A percentile compares a stretch with the other conserved stretches of the same genome.
phyloP scores from a whole-genome alignment of 2,329 filamentous ascomycete species.

The Penicillium sp. region DNA sequence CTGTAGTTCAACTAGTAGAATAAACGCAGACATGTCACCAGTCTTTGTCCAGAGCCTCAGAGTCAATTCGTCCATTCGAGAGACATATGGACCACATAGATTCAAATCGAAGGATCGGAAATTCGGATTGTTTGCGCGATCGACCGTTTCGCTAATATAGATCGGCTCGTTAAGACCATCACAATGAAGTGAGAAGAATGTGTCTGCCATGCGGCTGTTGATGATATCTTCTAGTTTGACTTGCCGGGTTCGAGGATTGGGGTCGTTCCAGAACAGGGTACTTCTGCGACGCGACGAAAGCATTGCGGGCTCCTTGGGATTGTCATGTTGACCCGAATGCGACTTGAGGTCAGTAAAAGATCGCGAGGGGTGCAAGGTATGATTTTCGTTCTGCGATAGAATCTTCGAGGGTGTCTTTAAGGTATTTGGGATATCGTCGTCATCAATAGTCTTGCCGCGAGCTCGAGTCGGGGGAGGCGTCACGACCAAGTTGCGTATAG shows the following conservation, averaged over 20 bases:
- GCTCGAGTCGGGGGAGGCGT: slow-evolving; percentile 51
- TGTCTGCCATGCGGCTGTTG: slow-evolving; percentile 72
- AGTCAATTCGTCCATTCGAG: slow-evolving; percentile 62
- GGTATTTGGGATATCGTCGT: slow-evolving; percentile 67
- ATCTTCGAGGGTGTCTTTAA: slow-evolving; percentile 67
- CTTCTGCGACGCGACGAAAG: slow-evolving; percentile 50
- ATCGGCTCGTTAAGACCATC: slow-evolving; percentile 66
- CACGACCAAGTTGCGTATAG: slow-evolving; percentile 79
- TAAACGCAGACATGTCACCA: slow-evolving; percentile 52
- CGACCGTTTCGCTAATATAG: slow-evolving; percentile 83
- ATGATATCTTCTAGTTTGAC: slow-evolving; percentile 72
- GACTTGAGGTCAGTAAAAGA: slow-evolving; percentile 56
- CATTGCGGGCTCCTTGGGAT: slow-evolving; percentile 18
- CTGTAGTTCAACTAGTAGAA: slow-evolving; percentile 69
- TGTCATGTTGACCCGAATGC: slow-evolving; percentile 13
- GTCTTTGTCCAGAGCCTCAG: slow-evolving; percentile 72
- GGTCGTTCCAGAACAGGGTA: slow-evolving; percentile 62
- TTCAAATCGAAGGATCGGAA: slow-evolving; percentile 81
- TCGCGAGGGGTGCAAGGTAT: slow-evolving; percentile 55
- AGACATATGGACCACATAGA: slow-evolving; percentile 60
- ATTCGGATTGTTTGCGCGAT: slow-evolving; percentile 83
- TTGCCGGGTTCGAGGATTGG: slow-evolving; percentile 62
- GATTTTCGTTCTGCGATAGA: slow-evolving; percentile 51
- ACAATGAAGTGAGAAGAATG: slow-evolving; percentile 82
- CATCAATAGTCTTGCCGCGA: slow-evolving; percentile 67